phyloP scores from a whole-genome alignment of 78 protist species.

The Protostelium mycophagum region DNA sequence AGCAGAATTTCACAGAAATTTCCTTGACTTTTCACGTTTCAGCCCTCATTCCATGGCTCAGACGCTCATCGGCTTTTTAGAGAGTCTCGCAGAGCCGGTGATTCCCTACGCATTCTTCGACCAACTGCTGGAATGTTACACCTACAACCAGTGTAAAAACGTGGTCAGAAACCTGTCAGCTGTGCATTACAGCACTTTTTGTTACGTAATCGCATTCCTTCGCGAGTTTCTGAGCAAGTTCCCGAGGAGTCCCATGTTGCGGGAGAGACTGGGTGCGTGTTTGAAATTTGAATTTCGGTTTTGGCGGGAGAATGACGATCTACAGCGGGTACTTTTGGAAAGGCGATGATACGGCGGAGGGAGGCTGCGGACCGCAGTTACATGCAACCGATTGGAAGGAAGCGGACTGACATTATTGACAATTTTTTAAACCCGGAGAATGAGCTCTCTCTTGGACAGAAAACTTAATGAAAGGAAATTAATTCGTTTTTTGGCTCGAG shows the following conservation, averaged over 20 bases:
- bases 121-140: constrained; percentile 26
- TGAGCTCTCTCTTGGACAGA: not conserved
- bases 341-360: not conserved
- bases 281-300: not conserved
- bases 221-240: constrained; percentile 11
- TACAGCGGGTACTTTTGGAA: not conserved
- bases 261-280: not conserved
- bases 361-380: not conserved
- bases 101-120: constrained; percentile 52
- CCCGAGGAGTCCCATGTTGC: not conserved
- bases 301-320: not conserved
- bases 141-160: constrained; percentile 34
- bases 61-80: constrained; percentile 59
- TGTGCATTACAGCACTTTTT: constrained; percentile 50
- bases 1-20: no score
- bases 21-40: not conserved
- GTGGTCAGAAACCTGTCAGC: constrained; percentile 38
- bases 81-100: constrained; percentile 57
- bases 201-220: constrained; percentile 57
- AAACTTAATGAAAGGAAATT: no score
- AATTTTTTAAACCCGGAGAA: not conserved
- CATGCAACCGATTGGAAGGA: not conserved
- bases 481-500: no score
- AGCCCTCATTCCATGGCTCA: constrained; percentile 68
- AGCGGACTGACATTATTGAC: not conserved